phyloP scores from a whole-genome alignment of 1,284 basidiomycete species.

The Sporisorium exsertum region DNA sequence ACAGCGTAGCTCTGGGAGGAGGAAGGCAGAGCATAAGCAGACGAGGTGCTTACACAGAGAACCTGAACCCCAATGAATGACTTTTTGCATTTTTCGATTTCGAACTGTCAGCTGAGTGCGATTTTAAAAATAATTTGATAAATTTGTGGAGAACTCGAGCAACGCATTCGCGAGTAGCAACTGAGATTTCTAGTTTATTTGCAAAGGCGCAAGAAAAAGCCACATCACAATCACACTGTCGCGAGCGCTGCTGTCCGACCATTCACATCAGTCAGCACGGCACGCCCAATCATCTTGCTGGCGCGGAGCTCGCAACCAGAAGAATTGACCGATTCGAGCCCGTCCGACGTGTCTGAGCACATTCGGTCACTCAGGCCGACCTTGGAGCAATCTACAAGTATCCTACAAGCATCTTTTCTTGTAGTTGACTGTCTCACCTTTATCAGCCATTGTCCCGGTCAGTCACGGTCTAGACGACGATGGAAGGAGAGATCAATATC shows the following conservation, averaged over 20 bases:
- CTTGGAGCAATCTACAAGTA: too few species aligned
- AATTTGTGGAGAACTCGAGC: too few species aligned
- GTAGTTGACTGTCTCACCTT: background rate
- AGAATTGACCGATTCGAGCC: background rate
- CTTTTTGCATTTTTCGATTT: background rate
- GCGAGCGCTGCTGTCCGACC: too few species aligned
- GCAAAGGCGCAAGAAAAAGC: too few species aligned
- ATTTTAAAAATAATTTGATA: too few species aligned
- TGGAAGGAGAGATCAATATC: background rate
- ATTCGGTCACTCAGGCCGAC: background rate
- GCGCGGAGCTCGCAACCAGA: background rate
- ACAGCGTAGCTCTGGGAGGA: too few species aligned
- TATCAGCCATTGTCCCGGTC: background rate
- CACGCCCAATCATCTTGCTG: background rate
- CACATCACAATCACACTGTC: too few species aligned
- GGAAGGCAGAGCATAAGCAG: background rate
- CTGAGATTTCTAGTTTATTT: too few species aligned
- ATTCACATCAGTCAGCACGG: conserved; percentile 16
- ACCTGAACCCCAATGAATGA: background rate
- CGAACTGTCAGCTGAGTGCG: background rate
- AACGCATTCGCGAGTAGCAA: too few species aligned
- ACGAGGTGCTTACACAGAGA: background rate
- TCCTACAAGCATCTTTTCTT: too few species aligned
- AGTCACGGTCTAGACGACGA: background rate
- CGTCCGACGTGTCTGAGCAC: background rate